Evolutionary conservation across 1,139 yeast species (phyloP).

Genomic region (Yamadazyma siamensis): DNA sequence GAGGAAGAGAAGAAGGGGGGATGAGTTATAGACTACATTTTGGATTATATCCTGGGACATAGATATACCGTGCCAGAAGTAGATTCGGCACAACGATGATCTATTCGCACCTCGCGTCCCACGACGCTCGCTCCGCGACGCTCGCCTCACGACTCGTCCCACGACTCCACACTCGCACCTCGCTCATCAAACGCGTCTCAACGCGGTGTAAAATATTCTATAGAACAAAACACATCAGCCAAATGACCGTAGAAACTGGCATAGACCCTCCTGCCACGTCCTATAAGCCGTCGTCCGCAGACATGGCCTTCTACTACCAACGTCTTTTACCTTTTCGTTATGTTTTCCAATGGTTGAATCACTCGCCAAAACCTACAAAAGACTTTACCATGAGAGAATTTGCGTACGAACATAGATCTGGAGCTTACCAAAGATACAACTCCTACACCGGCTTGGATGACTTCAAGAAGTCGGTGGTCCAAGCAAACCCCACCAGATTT

Average conservation of each 20-base stretch:
- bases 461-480: slow-evolving; percentile 69
- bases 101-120: no score
- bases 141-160: no score
- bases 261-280: slow-evolving; percentile 6
- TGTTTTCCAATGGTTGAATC: slow-evolving; percentile 85
- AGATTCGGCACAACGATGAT: no score
- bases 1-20: neutral
- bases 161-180: no score
- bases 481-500: slow-evolving; percentile 82
- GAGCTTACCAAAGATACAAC: slow-evolving; percentile 86
- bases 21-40: neutral
- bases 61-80: no score
- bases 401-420: slow-evolving; percentile 84
- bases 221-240: no score
- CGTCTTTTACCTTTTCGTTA: slow-evolving; percentile 67
- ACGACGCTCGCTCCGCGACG: no score
- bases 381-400: slow-evolving; percentile 89
- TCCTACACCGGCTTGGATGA: slow-evolving; percentile 68
- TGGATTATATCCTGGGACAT: no score
- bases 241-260: no score
- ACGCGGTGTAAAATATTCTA: no score
- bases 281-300: slow-evolving; percentile 55
- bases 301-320: slow-evolving; percentile 74
- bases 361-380: slow-evolving; percentile 64
- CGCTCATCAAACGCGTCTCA: no score